phyloP scores from a whole-genome alignment of 208 protist species.

The Crithidia sp. region DNA sequence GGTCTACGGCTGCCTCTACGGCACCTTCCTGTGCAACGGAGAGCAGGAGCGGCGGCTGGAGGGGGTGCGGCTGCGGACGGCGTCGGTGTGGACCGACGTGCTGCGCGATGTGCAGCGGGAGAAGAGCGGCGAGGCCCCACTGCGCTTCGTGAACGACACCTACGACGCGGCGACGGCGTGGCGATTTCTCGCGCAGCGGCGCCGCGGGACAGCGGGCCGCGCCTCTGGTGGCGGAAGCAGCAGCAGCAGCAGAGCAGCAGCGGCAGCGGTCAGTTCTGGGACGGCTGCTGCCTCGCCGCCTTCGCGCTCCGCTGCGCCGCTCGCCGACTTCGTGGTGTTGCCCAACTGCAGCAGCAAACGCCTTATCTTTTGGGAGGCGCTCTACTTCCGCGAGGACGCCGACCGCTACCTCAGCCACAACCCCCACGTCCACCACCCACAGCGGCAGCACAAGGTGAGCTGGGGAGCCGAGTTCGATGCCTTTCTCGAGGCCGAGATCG shows the following conservation, averaged over 20 bases:
- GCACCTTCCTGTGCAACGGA: slow-evolving; percentile 86
- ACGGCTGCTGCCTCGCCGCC: background rate
- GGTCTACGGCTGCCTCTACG: slow-evolving; percentile 87
- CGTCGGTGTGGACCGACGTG: slow-evolving; percentile 82
- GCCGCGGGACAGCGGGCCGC: background rate
- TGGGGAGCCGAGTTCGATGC: slow-evolving; percentile 60
- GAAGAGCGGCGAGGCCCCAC: slow-evolving; percentile 48
- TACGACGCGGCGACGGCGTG: slow-evolving; percentile 78
- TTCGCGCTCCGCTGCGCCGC: background rate
- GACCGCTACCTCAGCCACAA: slow-evolving; percentile 41
- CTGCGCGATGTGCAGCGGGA: slow-evolving; percentile 53
- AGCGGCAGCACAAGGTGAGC: slow-evolving; percentile 27
- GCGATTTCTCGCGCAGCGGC: slow-evolving; percentile 50
- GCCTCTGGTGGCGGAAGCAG: too few relatives aligned
- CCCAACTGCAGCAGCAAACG: slow-evolving; percentile 76
- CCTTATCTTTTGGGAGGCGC: slow-evolving; percentile 74
- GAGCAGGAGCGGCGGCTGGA: slow-evolving; percentile 84
- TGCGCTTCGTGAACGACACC: slow-evolving; percentile 66
- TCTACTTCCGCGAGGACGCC: slow-evolving; percentile 52
- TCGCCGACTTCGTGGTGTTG: slow-evolving; percentile 39
- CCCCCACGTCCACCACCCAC: slow-evolving; percentile 22
- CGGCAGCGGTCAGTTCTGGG: background rate
- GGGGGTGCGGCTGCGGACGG: slow-evolving; percentile 64
- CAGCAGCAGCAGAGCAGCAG: background rate
- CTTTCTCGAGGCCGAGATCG: slow-evolving; percentile 53